phyloP scores from a whole-genome alignment of 2,329 filamentous ascomycete genomes.

The Coccinonectria pachysandricola region DNA sequence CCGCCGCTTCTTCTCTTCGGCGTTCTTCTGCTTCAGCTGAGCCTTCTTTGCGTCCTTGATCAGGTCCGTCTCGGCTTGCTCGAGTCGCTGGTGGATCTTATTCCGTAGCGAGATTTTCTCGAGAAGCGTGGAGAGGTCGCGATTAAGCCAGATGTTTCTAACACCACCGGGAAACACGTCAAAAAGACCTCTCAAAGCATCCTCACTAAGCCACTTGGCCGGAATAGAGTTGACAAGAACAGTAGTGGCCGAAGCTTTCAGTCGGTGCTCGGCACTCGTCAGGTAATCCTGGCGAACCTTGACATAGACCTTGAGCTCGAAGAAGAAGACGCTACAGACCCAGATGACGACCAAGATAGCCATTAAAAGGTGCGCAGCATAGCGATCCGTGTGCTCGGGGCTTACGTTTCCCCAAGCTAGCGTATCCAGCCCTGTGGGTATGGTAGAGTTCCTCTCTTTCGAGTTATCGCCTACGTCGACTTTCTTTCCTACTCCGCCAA shows the following conservation, averaged over 20 bases:
- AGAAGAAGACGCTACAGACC: slow-evolving; percentile 79
- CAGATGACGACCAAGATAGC: slow-evolving; percentile 70
- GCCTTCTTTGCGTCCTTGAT: slow-evolving; percentile 71
- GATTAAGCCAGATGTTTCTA: slow-evolving; percentile 92
- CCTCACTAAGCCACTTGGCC: slow-evolving; percentile 75
- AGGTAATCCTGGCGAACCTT: slow-evolving; percentile 90
- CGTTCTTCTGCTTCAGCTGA: slow-evolving; percentile 57
- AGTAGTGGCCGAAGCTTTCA: slow-evolving; percentile 88
- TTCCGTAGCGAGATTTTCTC: slow-evolving; percentile 75
- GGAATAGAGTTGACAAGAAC: slow-evolving; percentile 89
- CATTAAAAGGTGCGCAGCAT: slow-evolving; percentile 77
- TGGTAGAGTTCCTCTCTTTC: slow-evolving; percentile 12
- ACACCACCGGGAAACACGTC: slow-evolving; percentile 95
- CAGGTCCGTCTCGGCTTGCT: slow-evolving; percentile 74
- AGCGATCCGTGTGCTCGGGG: slow-evolving; percentile 52
- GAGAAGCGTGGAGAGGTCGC: slow-evolving; percentile 72
- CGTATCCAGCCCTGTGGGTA: slow-evolving; percentile 59
- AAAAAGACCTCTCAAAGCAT: slow-evolving; percentile 74
- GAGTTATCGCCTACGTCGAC: slow-evolving; percentile 30
- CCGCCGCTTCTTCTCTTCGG: slow-evolving; percentile 55
- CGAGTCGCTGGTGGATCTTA: slow-evolving; percentile 59
- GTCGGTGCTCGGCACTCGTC: slow-evolving; percentile 86
- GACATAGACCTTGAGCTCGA: slow-evolving; percentile 78
- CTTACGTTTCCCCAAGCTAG: slow-evolving; percentile 83
- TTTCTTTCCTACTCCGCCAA: slow-evolving; percentile 56